A percentile compares a stretch with the other conserved stretches of the same genome.
phyloP scores from a whole-genome alignment of 306 rosid species.

The Echinosophora koreensis region DNA sequence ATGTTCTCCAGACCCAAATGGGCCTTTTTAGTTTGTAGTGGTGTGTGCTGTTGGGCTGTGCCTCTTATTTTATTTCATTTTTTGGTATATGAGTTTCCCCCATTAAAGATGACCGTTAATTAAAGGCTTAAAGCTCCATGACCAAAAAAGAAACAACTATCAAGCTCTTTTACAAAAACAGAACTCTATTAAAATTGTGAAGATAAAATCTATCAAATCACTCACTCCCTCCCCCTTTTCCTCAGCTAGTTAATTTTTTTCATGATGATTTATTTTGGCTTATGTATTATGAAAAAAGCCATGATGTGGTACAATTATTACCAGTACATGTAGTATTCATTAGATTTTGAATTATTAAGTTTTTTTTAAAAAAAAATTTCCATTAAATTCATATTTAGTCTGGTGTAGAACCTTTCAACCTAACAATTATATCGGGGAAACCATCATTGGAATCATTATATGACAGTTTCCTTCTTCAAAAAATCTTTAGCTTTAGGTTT shows the following conservation, averaged over 20 bases:
- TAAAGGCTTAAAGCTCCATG: neutral
- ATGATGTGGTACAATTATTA: slow-evolving; percentile 13
- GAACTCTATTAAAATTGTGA: neutral
- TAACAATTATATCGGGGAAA: neutral
- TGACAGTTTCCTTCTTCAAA: too few species aligned
- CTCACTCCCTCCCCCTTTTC: too few species aligned
- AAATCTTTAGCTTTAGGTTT: too few species aligned
- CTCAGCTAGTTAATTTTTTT: neutral
- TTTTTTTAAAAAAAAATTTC: too few species aligned
- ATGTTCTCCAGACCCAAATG: neutral
- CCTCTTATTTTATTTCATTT: neutral
- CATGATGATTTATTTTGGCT: neutral
- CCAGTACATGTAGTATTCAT: too few species aligned
- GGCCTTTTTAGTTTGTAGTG: neutral
- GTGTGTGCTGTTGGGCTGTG: slow-evolving; percentile 16
- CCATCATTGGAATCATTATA: neutral
- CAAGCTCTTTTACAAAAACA: neutral
- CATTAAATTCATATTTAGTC: too few species aligned
- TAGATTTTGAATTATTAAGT: too few species aligned
- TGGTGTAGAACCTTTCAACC: neutral
- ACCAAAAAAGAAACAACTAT: neutral
- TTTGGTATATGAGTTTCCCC: neutral
- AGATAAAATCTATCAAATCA: too few species aligned
- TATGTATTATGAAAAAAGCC: neutral
- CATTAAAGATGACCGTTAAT: neutral